Conservation (phyloP, 257 asterid genomes). For the Verbascum thapsus region DNA sequence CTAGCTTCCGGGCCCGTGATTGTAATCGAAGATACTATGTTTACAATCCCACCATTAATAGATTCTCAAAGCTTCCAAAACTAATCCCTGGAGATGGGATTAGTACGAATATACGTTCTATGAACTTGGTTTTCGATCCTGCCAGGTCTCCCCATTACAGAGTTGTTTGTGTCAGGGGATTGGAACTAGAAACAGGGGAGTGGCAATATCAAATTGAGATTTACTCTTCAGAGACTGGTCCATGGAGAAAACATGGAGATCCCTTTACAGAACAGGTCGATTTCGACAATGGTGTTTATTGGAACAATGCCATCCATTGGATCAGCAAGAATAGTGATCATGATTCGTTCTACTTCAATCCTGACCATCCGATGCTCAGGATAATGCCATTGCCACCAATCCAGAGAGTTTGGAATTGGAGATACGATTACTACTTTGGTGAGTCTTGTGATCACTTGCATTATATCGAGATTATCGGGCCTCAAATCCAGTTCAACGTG, state of each 20-base stretch:
- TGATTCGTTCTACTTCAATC: conserved; percentile 26
- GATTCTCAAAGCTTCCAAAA: conserved; percentile 15
- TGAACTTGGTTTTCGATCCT: conserved; percentile 50
- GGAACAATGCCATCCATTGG: conserved; percentile 44
- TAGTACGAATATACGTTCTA: background rate
- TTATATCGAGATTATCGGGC: conserved; percentile 12
- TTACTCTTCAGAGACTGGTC: conserved; percentile 41
- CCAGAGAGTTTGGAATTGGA: background rate
- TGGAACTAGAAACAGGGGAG: background rate
- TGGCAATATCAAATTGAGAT: conserved; percentile 20
- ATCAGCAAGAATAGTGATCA: background rate
- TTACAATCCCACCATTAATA: conserved; percentile 38
- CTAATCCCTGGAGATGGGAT: background rate
- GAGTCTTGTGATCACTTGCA: conserved; percentile 43
- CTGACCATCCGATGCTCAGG: background rate
- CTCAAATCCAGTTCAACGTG: conserved; percentile 19
- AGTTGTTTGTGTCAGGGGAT: conserved; percentile 29
- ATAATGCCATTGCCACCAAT: conserved; percentile 23
- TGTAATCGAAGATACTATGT: conserved; percentile 23
- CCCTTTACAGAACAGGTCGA: conserved; percentile 2
- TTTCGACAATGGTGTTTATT: conserved; percentile 32
- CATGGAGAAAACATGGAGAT: conserved; percentile 36
- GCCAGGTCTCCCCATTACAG: conserved; percentile 42
- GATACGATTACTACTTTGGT: conserved; percentile 31
- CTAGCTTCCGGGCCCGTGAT: background rate